Evolutionary conservation across 2,329 filamentous ascomycete species (phyloP), one percentile per base, ranked within the genome.

Genomic region (Microascus cirrosus): DNA sequence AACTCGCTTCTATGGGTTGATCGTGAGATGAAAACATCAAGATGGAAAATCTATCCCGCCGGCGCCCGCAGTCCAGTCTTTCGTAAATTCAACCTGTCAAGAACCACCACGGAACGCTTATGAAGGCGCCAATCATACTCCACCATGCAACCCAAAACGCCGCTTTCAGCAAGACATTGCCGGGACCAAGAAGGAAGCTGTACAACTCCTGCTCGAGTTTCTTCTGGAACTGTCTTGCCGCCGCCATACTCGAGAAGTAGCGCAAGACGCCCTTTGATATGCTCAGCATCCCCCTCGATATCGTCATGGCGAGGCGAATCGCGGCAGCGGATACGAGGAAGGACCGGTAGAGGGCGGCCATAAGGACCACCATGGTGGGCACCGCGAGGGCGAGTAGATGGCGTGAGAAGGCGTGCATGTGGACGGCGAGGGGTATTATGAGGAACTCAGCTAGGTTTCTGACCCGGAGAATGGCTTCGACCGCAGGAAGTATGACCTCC

Each of bases 141-240:
- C 55, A 57, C 45, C 45, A 57, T 3, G 32, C 45, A 10, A 57
- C 24, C 55, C 55, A 57, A 28, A 57, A 57, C 22, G 15, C 55
- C n/a, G 36, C 20, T 20, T 57, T 57, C 6, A 57, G 13, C 24
- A 57, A n/a, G n/a, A 24, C 55, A 3, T 39, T 52, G 1, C 55
- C 55, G 1, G 55, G 55, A 8, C 55, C 55, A 11, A 57, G 42
- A 11, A 57, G 13, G 48, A 57, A 57, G 32, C 48, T 57, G 24
- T 57, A 57, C 22, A 57, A 18, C 32, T 57, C 55, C 20, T 36
- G 20, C 48, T 57, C 55, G 10, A 57, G 28, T n/a, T 42, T 57
- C 22, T 53, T 53, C 55, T 20, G 32, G 20, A 50, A 50, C 2
- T 50, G 24, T 11, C 13, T 50, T 8, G 45, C 6, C 18, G 20